Evolutionary conservation across 2,329 filamentous ascomycete species (phyloP), one percentile per base, ranked within the genome.

Genomic region (Penicillium decumbens): DNA sequence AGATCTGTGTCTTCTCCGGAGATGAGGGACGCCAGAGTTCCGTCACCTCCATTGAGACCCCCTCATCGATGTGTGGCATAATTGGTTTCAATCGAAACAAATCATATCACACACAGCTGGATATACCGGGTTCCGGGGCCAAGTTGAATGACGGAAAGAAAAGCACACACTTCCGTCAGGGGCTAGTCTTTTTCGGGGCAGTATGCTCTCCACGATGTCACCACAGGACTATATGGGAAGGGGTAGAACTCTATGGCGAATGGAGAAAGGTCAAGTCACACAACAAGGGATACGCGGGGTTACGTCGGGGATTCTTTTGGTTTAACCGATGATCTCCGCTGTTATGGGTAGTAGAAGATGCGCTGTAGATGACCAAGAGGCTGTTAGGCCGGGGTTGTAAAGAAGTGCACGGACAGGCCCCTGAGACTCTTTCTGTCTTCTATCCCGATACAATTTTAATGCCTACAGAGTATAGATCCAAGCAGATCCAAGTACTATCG

Each of bases 11-110:
- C 33, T 78, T 78, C 41, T 79, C 69, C 6, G 87, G 87, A 59
- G 80, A 71, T 29, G 80, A 75, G 68, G 90, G 88, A 54, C 78
- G 77, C 89, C 89, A 93, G 38, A 95, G 77, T 64, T 83, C 78
- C 41, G 65, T 64, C 18, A 61, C 46, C 39, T 59, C 58, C 5
- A 42, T 33, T 23, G 43, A 46, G 13, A 40, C 28, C 10, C 9
- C 25, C 41, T 55, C 56, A 20, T 59, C 50, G n/a, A 60, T 58
- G 28, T 56, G 59, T 32, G 59, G 56, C 59, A 61, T 61, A 6
- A 32, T 44, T 41, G 9, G 23, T n/a, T 39, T 10, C 15, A 23
- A 45, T 24, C 35, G 33, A 6, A 35, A 20, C 33, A 9, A 37
- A 18, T 5, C 4, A 7, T 20, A 12, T 12, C 33, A 4, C 18